Evolutionary conservation across 139 green algal genomes (phyloP), one percentile per base, ranked within the genome.

Genomic region (Eudorina sp.): DNA sequence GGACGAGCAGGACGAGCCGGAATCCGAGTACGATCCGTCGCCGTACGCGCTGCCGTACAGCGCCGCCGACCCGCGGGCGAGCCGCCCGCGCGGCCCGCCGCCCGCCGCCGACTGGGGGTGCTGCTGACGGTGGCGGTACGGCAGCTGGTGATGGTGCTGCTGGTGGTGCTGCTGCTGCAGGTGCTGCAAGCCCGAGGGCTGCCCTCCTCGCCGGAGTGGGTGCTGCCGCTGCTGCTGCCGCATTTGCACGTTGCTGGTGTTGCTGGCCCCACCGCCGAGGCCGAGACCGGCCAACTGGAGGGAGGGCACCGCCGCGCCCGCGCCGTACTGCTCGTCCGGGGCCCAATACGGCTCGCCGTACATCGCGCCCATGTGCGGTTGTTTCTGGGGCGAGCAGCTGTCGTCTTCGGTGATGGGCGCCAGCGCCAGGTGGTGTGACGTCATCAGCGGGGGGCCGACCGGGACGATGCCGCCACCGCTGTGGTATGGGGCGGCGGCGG

Each of bases 371-470:
- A 27, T 31, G 2, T 75, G 45, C 46, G 2, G 73, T 9, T 23
- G 70, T 21, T 79, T 41, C 70, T 58, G 70, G 41, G 41, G 70
- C 13, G 66, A 45, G 21, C 62, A 36, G 62, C 13, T 55, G 27
- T 72, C 53, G 34, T 84, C 77, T 53, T 84, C 77, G 27, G 77
- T 84, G 51, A 84, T 84, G 9, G 41, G 77, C 0, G 77, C 53
- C 18, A 84, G 77, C 2, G 38, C 53, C 36, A 68, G 48, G 13
- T 82, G 73, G n/a, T 46, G 66, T 9, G 66, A 14, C 9, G 66
- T 3, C 14, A 46, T 31, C 31, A 27, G 66, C 19, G 55, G 55
- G 14, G 19, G 55, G 55, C 13, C 19, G 55, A 29, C 19, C 13
- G 55, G 55, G 4, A 4, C 55, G 55, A 13, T 5, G 55, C 19